phyloP scores from a whole-genome alignment of 768 basidiomycete species.

The Tylopilus rubrobrunneus region DNA sequence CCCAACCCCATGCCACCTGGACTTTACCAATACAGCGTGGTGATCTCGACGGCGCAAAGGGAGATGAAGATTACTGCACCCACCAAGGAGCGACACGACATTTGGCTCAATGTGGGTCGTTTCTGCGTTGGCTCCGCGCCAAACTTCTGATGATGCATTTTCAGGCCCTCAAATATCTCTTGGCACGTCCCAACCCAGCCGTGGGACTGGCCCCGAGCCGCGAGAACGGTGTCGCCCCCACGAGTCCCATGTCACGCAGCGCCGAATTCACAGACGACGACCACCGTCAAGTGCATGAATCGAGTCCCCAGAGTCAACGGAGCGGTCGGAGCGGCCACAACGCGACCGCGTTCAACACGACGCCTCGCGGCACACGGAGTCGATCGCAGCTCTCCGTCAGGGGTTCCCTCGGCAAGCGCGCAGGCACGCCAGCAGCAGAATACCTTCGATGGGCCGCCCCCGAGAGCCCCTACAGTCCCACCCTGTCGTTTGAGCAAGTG shows the following conservation, averaged over 20 bases:
- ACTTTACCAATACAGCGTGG: constrained; percentile 85
- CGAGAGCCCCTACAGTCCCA: constrained; percentile 75
- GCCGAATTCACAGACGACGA: constrained; percentile 50
- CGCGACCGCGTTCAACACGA: constrained; percentile 60
- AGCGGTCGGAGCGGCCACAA: constrained; percentile 58
- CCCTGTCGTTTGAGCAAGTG: constrained; percentile 63
- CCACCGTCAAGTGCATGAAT: constrained; percentile 41
- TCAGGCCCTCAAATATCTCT: constrained; percentile 88
- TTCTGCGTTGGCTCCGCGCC: constrained; percentile 8
- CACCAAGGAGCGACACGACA: constrained; percentile 93
- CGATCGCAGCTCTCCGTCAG: constrained; percentile 71
- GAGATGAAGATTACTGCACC: constrained; percentile 99
- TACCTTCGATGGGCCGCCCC: constrained; percentile 78
- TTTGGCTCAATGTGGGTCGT: constrained; percentile 82
- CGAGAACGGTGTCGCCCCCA: constrained; percentile 35
- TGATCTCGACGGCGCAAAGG: constrained; percentile 88
- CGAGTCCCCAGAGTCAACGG: constrained; percentile 74
- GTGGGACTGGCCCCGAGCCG: constrained; percentile 25
- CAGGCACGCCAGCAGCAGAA: constrained; percentile 89
- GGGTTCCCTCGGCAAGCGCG: constrained; percentile 78
- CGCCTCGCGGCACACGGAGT: constrained; percentile 73
- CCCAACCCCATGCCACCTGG: constrained; percentile 96
- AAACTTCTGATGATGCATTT: constrained; percentile 8
- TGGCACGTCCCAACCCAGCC: constrained; percentile 61
- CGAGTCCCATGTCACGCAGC: constrained; percentile 47